Base-by-base conservation (phyloP, 331 rosid species). In the Quercus phellos region DNA sequence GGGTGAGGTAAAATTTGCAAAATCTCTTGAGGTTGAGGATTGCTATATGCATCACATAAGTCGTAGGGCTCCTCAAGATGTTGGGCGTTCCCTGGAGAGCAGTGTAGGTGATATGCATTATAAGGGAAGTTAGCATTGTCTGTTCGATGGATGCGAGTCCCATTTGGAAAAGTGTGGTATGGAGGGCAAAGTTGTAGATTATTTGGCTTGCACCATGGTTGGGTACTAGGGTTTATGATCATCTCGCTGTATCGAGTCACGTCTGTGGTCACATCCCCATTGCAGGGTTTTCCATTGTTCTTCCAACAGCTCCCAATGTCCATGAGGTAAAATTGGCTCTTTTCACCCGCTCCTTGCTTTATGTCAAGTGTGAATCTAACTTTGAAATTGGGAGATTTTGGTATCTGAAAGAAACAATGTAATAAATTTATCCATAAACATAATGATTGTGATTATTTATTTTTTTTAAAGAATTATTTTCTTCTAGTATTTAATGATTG, bases 271-370 rank as follows among this genome's bases (percentile, higher is more conserved):
- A 78, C 83, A 71, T 78, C 77, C 30, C 86, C 86, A 72, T 83
- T 22, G 68, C 86, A 83, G 32, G 74, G 86, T 2, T 64, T 32
- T 0, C 86, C 86, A 63, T 83, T 76, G 50, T 79, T 83, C 74
- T 83, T 83, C 86, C 86, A 83, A 75, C 86, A 83, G 11, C 83
- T 79, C 17, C 86, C 86, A 8, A 83, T 83, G 78, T 79, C 86
- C 70, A 79, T 79, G 4, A 83, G 81, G 72, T 83, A 83, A 55
- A 83, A 83, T 22, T 83, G 87, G 72, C 84, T 79, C 26, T 4
- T 55, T 4, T 75, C 59, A 0, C 84, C 87, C 4, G 84, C 86
- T 3, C 87, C 82, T 68, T 73, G 24, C 4, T 56, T 34, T 19
- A 84, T 38, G 53, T 73, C 68, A 55, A 84, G 50, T 22, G 74